These are phyloP conservation scores for Tripterygium wilfordii DNA, from an alignment of 177 flowering plant species.

Conservation along the genomic window DNA sequence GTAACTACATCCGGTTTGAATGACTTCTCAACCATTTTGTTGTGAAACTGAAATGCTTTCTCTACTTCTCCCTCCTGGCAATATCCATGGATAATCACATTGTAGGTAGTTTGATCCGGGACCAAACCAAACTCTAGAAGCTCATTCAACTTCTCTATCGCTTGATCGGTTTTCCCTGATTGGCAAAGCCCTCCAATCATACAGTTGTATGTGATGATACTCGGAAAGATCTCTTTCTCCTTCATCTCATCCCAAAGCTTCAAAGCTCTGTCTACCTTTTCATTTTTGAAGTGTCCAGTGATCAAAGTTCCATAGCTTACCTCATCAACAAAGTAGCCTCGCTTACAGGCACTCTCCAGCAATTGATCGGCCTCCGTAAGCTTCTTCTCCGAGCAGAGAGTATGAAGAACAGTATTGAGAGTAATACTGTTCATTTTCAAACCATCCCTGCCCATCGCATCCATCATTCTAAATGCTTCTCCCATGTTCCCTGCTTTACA, in stretches of 20 bases:
- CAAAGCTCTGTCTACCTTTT: constrained; percentile 48
- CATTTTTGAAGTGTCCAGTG: constrained; percentile 49
- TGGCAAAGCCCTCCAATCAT: constrained; percentile 70
- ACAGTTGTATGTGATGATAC: constrained; percentile 53
- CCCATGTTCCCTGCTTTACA: constrained; percentile 39
- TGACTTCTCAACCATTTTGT: constrained; percentile 60
- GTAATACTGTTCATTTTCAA: constrained; percentile 44
- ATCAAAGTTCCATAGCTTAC: constrained; percentile 77
- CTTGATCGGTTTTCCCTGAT: constrained; percentile 47
- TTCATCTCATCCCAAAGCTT: constrained; percentile 80
- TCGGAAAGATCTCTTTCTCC: constrained; percentile 54
- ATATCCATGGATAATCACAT: constrained; percentile 73
- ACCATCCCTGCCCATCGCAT: constrained; percentile 43
- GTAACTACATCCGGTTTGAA: constrained; percentile 69
- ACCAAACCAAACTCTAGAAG: constrained; percentile 57
- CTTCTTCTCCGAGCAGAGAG: constrained; percentile 42
- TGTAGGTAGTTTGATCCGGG: constrained; percentile 78
- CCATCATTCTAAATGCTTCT: constrained; percentile 43
- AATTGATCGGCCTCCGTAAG: constrained; percentile 34
- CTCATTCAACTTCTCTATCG: constrained; percentile 61
- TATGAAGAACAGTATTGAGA: constrained; percentile 36
- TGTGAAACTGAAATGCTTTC: constrained; percentile 75
- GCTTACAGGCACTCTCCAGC: constrained; percentile 28
- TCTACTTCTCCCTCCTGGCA: constrained; percentile 67
- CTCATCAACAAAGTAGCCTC: constrained; percentile 61